Evolutionary conservation across 2,329 filamentous ascomycete genomes (phyloP).

Genomic region (Aspergillus sp.): DNA sequence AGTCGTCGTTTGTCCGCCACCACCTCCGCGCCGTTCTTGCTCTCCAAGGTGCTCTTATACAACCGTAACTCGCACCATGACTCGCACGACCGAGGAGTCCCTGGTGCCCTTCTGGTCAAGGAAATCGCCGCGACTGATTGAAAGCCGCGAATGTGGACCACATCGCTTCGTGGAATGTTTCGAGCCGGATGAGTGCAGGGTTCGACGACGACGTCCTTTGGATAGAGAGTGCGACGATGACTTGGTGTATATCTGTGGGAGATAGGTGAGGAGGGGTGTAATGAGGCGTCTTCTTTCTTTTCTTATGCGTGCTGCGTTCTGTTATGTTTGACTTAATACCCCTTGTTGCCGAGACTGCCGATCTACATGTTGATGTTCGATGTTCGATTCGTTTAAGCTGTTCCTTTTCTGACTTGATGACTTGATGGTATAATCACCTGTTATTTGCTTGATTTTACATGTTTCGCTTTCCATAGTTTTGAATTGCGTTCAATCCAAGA

Average conservation of each 20-base stretch:
- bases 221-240: conserved; percentile 9
- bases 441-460: background rate
- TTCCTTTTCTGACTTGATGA: background rate
- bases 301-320: background rate
- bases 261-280: background rate
- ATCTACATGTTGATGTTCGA: background rate
- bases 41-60: conserved; percentile 15
- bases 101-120: conserved; percentile 1
- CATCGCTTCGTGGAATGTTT: conserved; percentile 14
- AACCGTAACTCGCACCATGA: conserved; percentile 10
- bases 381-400: background rate
- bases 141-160: conserved; percentile 3
- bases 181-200: conserved; percentile 9
- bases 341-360: background rate
- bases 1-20: conserved; percentile 1
- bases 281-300: background rate
- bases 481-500: background rate
- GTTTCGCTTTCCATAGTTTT: background rate
- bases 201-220: background rate
- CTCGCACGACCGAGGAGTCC: conserved; percentile 13
- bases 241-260: conserved; percentile 18
- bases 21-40: background rate
- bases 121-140: background rate
- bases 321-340: background rate
- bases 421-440: background rate